phyloP scores from a whole-genome alignment of 1,284 basidiomycete genomes.

The Sporisorium scitamineum region DNA sequence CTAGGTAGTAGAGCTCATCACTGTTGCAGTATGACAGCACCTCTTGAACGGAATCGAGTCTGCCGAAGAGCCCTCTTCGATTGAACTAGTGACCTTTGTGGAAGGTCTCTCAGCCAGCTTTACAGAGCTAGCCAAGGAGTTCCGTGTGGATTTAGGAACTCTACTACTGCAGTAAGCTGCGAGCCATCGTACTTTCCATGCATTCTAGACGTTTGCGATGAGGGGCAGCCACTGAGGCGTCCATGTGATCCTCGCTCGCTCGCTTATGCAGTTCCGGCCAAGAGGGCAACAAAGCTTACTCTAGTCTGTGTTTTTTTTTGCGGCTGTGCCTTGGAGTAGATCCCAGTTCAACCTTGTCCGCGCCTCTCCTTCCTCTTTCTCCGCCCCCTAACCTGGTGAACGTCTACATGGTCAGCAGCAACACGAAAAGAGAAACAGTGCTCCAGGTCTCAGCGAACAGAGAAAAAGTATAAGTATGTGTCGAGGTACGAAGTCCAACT shows the following conservation, averaged over 20 bases:
- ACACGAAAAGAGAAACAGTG: neutral
- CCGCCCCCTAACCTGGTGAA: neutral
- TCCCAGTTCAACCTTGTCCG: constrained; percentile 15
- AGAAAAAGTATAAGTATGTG: constrained; percentile 28
- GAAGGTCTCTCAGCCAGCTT: neutral
- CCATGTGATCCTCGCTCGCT: neutral
- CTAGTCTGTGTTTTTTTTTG: neutral
- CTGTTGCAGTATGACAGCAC: neutral
- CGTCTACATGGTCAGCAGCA: constrained; percentile 3
- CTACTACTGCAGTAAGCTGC: neutral
- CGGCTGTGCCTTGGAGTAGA: constrained; percentile 16
- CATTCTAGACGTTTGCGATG: neutral
- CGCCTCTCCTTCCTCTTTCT: neutral
- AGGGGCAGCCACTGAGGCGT: constrained; percentile 1
- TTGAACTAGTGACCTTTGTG: neutral
- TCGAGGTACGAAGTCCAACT: neutral
- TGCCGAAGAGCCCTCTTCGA: neutral
- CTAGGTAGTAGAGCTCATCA: neutral
- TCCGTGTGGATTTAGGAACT: constrained; percentile 3
- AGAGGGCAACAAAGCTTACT: no score
- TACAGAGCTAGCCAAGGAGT: neutral
- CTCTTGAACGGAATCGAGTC: no score
- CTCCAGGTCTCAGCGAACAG: neutral
- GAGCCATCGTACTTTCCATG: neutral
- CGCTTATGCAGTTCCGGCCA: neutral